phyloP scores from a whole-genome alignment of 805 yeast species.

The Sungouiella thailandica region DNA sequence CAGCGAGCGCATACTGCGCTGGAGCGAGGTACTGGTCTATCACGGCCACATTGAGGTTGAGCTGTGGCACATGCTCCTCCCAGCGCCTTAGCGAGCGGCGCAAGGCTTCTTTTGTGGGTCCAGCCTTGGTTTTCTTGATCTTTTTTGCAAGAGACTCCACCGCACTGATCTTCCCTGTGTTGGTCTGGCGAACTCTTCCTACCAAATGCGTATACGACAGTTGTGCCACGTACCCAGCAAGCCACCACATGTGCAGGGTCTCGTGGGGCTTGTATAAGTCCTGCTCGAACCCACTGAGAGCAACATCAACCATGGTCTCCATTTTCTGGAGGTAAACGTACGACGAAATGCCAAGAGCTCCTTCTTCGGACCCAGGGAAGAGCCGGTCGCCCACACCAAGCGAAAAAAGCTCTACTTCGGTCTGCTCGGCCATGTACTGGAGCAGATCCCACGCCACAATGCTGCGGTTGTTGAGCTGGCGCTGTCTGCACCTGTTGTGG shows the following conservation, averaged over 20 bases:
- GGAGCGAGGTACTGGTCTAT: slow-evolving; percentile 18
- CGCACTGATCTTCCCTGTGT: slow-evolving; percentile 19
- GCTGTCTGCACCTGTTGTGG: slow-evolving; percentile 73
- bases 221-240: slow-evolving; percentile 45
- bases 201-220: slow-evolving; percentile 39
- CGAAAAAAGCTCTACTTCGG: slow-evolving; percentile 46
- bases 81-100: slow-evolving; percentile 25
- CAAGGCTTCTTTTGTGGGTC: slow-evolving; percentile 42
- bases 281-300: slow-evolving; percentile 68
- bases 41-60: slow-evolving; percentile 23
- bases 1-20: slow-evolving; percentile 13
- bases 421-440: slow-evolving; percentile 67
- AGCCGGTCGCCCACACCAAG: slow-evolving; percentile 36
- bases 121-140: slow-evolving; percentile 31
- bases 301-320: slow-evolving; percentile 65
- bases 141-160: slow-evolving; percentile 15
- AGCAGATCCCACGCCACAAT: slow-evolving; percentile 68
- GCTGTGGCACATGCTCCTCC: slow-evolving; percentile 28
- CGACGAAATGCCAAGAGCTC: slow-evolving; percentile 63
- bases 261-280: slow-evolving; percentile 74
- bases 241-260: slow-evolving; percentile 63
- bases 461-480: slow-evolving; percentile 62
- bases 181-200: slow-evolving; percentile 27
- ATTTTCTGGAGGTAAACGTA: slow-evolving; percentile 67
- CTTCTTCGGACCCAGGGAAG: slow-evolving; percentile 15